phyloP scores from a whole-genome alignment of 208 protist genomes.

The Acanthamoeba lenticulata region DNA sequence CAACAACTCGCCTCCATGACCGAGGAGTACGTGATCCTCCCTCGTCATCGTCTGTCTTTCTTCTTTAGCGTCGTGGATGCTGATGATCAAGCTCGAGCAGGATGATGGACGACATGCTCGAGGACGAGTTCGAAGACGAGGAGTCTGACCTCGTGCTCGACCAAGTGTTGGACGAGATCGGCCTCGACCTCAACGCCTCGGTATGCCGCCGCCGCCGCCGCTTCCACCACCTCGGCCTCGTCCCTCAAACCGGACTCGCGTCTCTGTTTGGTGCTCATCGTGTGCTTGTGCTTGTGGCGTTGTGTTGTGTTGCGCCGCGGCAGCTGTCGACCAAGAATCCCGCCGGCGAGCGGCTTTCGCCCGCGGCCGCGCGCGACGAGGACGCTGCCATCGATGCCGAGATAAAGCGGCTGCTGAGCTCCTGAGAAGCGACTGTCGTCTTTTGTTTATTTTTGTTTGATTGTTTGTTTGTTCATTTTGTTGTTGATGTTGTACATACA shows the following conservation, averaged over 20 bases:
- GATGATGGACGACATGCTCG: slow-evolving; percentile 53
- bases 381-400: not conserved
- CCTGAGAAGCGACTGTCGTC: not conserved
- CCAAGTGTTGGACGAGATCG: slow-evolving; percentile 56
- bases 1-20: slow-evolving; percentile 22
- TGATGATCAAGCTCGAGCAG: not conserved
- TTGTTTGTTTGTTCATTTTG: not conserved
- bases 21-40: slow-evolving; percentile 9
- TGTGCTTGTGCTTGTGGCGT: not conserved
- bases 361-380: not conserved
- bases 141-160: slow-evolving; percentile 30
- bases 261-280: too few species aligned
- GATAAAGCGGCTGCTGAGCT: not conserved
- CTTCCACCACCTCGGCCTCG: too few species aligned
- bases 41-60: not conserved
- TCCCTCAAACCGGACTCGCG: too few species aligned
- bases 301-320: not conserved
- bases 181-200: slow-evolving; percentile 31
- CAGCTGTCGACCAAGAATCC: not conserved
- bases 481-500: too few species aligned
- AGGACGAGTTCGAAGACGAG: slow-evolving; percentile 52
- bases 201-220: not conserved
- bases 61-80: not conserved
- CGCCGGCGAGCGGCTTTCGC: not conserved
- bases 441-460: not conserved